Conservation (phyloP, 164 flowering plant species). For the Piper betle region DNA sequence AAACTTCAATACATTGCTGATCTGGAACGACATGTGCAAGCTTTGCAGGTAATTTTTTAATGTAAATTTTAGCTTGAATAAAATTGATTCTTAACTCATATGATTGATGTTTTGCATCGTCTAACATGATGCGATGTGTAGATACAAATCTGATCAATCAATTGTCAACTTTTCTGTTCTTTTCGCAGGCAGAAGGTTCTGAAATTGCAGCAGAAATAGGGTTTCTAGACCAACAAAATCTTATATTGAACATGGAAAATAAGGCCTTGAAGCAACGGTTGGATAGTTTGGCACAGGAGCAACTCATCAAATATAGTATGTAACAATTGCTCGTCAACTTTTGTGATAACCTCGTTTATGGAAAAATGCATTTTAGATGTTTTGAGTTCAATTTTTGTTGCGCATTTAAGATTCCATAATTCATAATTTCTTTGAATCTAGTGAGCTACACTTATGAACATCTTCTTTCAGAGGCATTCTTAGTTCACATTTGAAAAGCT, state of each 20-base stretch:
- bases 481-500: no score
- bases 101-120: background rate
- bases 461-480: no score
- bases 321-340: background rate
- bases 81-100: background rate
- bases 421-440: no score
- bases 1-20: conserved; percentile 98
- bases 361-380: background rate
- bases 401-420: no score
- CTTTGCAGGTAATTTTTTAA: conserved; percentile 49
- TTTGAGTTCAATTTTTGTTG: no score
- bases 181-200: conserved; percentile 71
- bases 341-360: background rate
- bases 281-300: conserved; percentile 77
- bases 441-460: no score
- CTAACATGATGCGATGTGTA: background rate
- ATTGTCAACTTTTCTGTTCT: background rate
- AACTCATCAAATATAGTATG: conserved; percentile 74
- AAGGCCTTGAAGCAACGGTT: conserved; percentile 84
- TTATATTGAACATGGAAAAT: conserved; percentile 81
- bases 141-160: background rate
- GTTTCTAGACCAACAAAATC: conserved; percentile 72
- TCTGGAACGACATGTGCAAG: conserved; percentile 79
- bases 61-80: background rate
- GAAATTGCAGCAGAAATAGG: conserved; percentile 80